phyloP scores from a whole-genome alignment of 768 basidiomycete species.

The Kwoniella mangroviensis region DNA sequence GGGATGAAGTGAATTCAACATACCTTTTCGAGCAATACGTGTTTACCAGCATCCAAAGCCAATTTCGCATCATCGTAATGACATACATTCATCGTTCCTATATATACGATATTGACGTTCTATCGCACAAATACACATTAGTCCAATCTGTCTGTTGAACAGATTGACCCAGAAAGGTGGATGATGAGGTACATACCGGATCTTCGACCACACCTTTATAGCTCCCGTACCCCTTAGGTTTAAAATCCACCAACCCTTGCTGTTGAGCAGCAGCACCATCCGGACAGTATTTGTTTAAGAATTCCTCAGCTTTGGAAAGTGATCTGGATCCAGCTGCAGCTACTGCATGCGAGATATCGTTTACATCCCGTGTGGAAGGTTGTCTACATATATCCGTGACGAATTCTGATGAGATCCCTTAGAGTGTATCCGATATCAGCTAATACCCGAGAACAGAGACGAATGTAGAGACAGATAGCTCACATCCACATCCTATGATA shows the following conservation, averaged over 20 bases:
- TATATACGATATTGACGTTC: conserved; percentile 56
- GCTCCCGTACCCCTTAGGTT: conserved; percentile 41
- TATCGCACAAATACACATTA: conserved; percentile 5
- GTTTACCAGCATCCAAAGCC: conserved; percentile 54
- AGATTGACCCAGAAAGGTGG: not conserved
- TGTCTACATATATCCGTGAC: conserved; percentile 45
- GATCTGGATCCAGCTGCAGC: conserved; percentile 51
- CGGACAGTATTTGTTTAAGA: conserved; percentile 44
- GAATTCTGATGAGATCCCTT: conserved; percentile 50
- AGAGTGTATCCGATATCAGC: not conserved
- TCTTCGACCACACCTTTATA: conserved; percentile 52
- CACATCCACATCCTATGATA: conserved; percentile 46
- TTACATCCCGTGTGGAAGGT: conserved; percentile 30
- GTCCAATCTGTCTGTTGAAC: not conserved
- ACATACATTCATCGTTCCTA: conserved; percentile 54
- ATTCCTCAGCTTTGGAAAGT: conserved; percentile 45
- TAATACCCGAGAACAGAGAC: not conserved
- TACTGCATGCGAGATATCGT: conserved; percentile 52
- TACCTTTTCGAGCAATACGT: conserved; percentile 56
- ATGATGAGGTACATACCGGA: conserved; percentile 23
- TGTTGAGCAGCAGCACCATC: conserved; percentile 45
- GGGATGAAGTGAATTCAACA: not conserved
- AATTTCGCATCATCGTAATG: conserved; percentile 53
- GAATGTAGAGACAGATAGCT: conserved; percentile 1
- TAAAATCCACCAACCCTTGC: conserved; percentile 33